Conservation (phyloP, 148 eudicot species). For the Agrostemma githago region DNA sequence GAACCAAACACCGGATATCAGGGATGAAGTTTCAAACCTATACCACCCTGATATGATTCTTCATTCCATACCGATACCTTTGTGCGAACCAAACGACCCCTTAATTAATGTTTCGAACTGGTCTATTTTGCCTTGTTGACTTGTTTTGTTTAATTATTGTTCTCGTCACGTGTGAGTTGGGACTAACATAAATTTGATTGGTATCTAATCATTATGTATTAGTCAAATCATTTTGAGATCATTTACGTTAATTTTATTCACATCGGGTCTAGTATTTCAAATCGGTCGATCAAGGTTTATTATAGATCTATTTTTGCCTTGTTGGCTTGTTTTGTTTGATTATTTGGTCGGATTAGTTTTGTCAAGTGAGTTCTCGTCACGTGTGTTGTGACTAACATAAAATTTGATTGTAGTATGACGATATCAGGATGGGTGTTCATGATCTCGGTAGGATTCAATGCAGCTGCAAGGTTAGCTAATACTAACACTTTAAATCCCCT, state of each 20-base stretch:
- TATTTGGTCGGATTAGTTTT: not conserved
- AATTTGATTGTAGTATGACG: slow-evolving; percentile 37
- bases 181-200: too few species aligned
- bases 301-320: too few species aligned
- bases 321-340: not conserved
- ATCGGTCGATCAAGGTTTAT: too few species aligned
- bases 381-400: not conserved
- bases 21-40: too few species aligned
- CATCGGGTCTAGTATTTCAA: not conserved
- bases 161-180: not conserved
- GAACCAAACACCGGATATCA: too few species aligned
- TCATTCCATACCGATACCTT: too few species aligned
- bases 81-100: too few species aligned
- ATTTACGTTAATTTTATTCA: not conserved
- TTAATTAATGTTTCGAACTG: too few species aligned
- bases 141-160: too few species aligned
- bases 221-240: not conserved
- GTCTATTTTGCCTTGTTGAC: too few species aligned
- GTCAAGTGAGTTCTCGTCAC: not conserved
- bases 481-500: not conserved
- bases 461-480: slow-evolving; percentile 51
- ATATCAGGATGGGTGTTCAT: slow-evolving; percentile 53
- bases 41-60: too few species aligned
- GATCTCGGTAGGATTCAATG: slow-evolving; percentile 55
- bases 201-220: not conserved